Base-by-base conservation (phyloP, 768 basidiomycete genomes). In the Pleurotus salmoneostramineus region DNA sequence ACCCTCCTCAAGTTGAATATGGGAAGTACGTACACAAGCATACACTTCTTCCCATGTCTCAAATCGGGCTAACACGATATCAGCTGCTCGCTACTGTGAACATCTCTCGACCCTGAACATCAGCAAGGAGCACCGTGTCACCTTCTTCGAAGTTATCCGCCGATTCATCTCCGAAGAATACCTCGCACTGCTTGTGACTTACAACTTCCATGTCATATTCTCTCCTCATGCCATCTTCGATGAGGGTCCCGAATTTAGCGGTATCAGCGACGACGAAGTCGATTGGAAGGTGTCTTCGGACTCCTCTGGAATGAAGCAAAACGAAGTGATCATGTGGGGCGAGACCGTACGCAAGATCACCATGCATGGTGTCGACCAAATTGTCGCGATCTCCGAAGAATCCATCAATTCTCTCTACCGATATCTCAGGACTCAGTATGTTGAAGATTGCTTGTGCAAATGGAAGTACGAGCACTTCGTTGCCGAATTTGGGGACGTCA, bases 381-480 rank as follows among this genome's bases (percentile, higher is more conserved):
- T 61, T 7, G 5, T 56, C 21, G 52, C 60, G 3, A 40, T 61
- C 49, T 61, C 60, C 14, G 57, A 61, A 51, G 57, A 34, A 27
- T 55, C 57, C 14, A 58, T 61, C 57, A 58, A 58, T 34, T 32
- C 44, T 2, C 43, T 60, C 12, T 60, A 57, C 56, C 12, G 14
- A 7, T 52, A 40, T 10, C 47, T 56, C 58, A 31, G 21, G 12
- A 5, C 3, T 17, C 6, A 58, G 43, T 15, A 17, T 37, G 10
- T 17, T 5, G 48, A 49, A 7, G 51, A 54, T 6, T 54, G 37
- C 17, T 14, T 42, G 21, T 14, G 11, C 37, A 54, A 54, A 27
- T 54, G 34, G 35, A 48, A 15, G 14, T 45, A 45, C 44, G 54
- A 34, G 10, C 46, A 35, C 12, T 61, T 61, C 51, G 3, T 7